Evolutionary conservation across 495 filamentous ascomycete species (phyloP), one percentile per base, ranked within the genome.

Genomic region (Paragyromitra xinjiangensis): DNA sequence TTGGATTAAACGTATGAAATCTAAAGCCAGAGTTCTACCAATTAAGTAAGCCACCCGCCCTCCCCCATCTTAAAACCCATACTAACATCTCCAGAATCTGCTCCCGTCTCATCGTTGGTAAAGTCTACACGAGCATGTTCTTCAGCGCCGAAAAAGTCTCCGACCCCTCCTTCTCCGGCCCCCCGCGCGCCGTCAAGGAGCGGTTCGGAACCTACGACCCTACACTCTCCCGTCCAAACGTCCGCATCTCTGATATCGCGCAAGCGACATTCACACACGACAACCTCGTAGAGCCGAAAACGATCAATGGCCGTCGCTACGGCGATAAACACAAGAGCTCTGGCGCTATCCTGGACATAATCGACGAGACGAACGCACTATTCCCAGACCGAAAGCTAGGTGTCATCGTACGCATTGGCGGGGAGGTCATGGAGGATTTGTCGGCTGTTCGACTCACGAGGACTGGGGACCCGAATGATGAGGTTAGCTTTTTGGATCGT

Each of bases 201-300:
- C 62, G 71, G 5, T 67, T 73, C 16, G 22, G 71, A 3, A 59
- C 63, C 24, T 73, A 73, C 26, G 63, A 73, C 24, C 26, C 51
- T 1, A 73, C 71, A 0, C 51, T 73, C 39, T 58, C 62, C 7
- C 62, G 71, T 16, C 24, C 51, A 0, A 73, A 73, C 22, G 71
- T 73, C 24, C 64, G 40, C 14, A 61, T 67, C 24, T 73, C 71
- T 2, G 71, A 73, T 14, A 51, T 73, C 9, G 71, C 71, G 2
- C 71, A 73, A 26, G 71, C 71, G 6, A 73, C 71, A 3, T 66
- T 73, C 22, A 67, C 71, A 5, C 71, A 73, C 12, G 62, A 67
- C 51, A 73, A 67, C 40, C 51, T 73, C 34, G 63, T 73, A 16
- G 6, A 39, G 14, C 63, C 62, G 3, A 73, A 73, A 22, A 67